Percentiles rank a stretch among this genome's conserved stretches.
Conservation (phyloP, 768 basidiomycete species). For the Kwoniella newhampshirensis region DNA sequence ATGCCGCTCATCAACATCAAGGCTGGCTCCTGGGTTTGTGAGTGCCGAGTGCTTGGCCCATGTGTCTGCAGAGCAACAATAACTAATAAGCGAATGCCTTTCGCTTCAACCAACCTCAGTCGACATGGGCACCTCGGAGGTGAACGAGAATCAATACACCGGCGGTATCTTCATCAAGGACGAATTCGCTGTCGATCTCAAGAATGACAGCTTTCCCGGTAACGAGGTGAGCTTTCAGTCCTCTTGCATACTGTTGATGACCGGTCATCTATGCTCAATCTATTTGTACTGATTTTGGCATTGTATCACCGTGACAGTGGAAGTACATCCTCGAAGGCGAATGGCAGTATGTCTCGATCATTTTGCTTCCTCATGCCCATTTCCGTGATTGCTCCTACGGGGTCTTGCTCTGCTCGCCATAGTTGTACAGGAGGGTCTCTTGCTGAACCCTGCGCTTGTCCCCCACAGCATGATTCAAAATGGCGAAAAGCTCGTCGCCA, state of each 20-base stretch:
- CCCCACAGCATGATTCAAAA: slow-evolving; percentile 2
- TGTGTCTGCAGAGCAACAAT: too few relatives aligned
- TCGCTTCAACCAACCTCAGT: too few relatives aligned
- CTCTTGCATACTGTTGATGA: background rate
- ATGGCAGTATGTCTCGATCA: slow-evolving; percentile 4
- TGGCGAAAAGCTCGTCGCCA: slow-evolving; percentile 7
- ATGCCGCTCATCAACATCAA: too few relatives aligned
- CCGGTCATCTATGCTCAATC: background rate
- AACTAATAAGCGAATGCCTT: too few relatives aligned
- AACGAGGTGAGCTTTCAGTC: slow-evolving; percentile 1
- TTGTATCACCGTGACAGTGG: background rate
- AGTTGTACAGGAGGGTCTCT: background rate
- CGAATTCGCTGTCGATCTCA: slow-evolving; percentile 4
- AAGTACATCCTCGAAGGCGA: slow-evolving; percentile 13
- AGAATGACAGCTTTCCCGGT: slow-evolving; percentile 7
- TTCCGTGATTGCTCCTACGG: background rate
- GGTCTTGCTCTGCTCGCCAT: background rate
- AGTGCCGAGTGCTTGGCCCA: too few relatives aligned
- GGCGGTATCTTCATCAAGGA: slow-evolving; percentile 10
- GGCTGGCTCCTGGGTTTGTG: too few relatives aligned
- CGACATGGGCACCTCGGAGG: slow-evolving; percentile 7
- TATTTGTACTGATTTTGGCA: too few relatives aligned
- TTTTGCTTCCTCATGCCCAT: background rate
- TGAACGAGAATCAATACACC: slow-evolving; percentile 5
- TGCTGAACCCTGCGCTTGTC: background rate